Base-by-base conservation (phyloP, 1,284 basidiomycete species). In the Vanrija humicola region DNA sequence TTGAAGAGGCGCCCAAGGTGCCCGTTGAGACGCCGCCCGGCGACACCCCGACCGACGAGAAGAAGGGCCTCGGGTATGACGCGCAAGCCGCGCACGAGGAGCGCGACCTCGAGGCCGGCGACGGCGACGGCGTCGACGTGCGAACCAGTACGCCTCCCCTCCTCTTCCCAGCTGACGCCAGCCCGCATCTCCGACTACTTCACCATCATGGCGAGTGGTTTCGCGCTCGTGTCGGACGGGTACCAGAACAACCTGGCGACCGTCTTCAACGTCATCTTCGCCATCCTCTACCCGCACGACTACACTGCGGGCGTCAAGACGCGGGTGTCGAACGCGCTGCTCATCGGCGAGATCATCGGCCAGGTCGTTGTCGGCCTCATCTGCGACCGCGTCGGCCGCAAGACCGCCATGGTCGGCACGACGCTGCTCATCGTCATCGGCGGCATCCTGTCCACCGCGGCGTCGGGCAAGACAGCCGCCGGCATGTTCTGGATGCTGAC, bases 401-500 rank as follows among this genome's bases (percentile, higher is more conserved):
- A 88, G 69, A 82, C 82, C 19, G 86, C 86, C 9, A 81, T 89
- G 49, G 83, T 89, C 18, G 68, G 81, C 29, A 88, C 88, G 5
- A 90, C 88, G 0, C 63, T 83, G 28, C 68, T 87, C 29, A 87
- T 90, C 58, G 83, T 87, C 47, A 53, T 88, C 38, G 88, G 88
- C 29, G 84, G 85, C n/a, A 86, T 81, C 26, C 79, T 90, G 38
- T 83, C 82, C 8, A 88, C 88, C 2, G 87, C 84, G 6, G 84
- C 88, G 15, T 81, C 85, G 64, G 87, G 85, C 3, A 78, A 50
- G 63, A 78, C 65, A 61, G 52, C 56, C 2, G 54, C 49, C 1
- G 86, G 85, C 25, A 76, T 89, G 45, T 86, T 89, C 67, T 90
- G 88, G 88, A 87, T 86, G 73, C 50, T 68, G 50, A 87, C 86